Percentiles rank a stretch among this genome's conserved stretches.
Evolutionary conservation across 208 protist genomes (phyloP).

Genomic region (Balamuthia mandrillaris): DNA sequence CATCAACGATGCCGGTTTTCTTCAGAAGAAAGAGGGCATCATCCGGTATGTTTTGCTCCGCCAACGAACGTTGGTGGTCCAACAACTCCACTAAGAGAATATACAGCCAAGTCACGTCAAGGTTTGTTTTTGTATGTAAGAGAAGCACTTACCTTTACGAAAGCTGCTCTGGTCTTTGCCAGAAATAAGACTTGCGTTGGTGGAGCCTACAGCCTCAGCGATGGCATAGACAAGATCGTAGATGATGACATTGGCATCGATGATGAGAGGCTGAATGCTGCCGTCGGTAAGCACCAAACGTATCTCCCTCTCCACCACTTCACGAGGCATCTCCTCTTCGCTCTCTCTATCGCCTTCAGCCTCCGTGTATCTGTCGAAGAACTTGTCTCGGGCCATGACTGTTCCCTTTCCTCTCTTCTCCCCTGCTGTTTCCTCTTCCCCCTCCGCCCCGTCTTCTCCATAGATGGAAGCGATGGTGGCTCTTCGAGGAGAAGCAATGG

Average conservation of each 20-base stretch:
- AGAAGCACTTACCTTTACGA: background rate
- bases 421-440: background rate
- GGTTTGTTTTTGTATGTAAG: background rate
- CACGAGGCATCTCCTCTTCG: background rate
- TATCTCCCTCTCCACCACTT: background rate
- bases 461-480: no score
- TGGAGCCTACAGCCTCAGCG: background rate
- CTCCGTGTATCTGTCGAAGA: no score
- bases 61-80: background rate
- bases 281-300: background rate
- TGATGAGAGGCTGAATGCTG: constrained; percentile 5
- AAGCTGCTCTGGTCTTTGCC: background rate
- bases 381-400: no score
- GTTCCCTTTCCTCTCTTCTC: background rate
- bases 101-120: background rate
- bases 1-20: constrained; percentile 17
- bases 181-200: background rate
- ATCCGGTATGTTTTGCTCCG: background rate
- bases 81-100: background rate
- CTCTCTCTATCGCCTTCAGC: background rate
- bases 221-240: constrained; percentile 26
- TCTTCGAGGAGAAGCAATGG: no score
- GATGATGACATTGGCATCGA: constrained; percentile 16
- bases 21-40: background rate
- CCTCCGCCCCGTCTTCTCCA: background rate